phyloP scores from a whole-genome alignment of 2,329 filamentous ascomycete species.

The Epichloe sp. region DNA sequence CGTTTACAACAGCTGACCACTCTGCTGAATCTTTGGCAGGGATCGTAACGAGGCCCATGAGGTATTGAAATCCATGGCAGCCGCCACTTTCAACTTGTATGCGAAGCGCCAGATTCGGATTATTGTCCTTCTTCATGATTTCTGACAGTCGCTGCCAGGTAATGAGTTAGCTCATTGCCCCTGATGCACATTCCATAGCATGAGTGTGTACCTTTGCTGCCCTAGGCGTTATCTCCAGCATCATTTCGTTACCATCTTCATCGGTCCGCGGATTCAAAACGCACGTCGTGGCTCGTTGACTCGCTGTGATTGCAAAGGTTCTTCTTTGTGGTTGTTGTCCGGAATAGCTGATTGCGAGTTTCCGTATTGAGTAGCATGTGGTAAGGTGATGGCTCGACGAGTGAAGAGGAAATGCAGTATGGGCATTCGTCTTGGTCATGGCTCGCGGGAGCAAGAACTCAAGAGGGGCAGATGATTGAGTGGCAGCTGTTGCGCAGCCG shows the following conservation, averaged over 20 bases:
- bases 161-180: neutral
- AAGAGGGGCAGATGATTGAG: slow-evolving; percentile 16
- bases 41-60: slow-evolving; percentile 70
- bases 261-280: slow-evolving; percentile 63
- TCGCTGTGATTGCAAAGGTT: slow-evolving; percentile 25
- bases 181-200: neutral
- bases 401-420: neutral
- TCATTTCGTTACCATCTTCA: slow-evolving; percentile 75
- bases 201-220: slow-evolving; percentile 55
- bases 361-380: neutral
- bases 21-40: slow-evolving; percentile 26
- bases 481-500: slow-evolving; percentile 16
- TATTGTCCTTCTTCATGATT: slow-evolving; percentile 59
- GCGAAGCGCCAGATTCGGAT: slow-evolving; percentile 74
- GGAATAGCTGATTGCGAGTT: neutral
- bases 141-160: slow-evolving; percentile 51
- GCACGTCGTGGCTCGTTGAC: slow-evolving; percentile 30
- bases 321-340: slow-evolving; percentile 6
- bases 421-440: neutral
- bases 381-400: neutral
- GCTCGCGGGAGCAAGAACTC: slow-evolving; percentile 28
- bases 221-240: slow-evolving; percentile 69
- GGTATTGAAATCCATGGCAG: slow-evolving; percentile 95
- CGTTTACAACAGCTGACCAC: slow-evolving; percentile 29
- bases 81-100: slow-evolving; percentile 88